Base-by-base conservation (phyloP, 2,329 filamentous ascomycete species). In the Boeremia exigua region DNA sequence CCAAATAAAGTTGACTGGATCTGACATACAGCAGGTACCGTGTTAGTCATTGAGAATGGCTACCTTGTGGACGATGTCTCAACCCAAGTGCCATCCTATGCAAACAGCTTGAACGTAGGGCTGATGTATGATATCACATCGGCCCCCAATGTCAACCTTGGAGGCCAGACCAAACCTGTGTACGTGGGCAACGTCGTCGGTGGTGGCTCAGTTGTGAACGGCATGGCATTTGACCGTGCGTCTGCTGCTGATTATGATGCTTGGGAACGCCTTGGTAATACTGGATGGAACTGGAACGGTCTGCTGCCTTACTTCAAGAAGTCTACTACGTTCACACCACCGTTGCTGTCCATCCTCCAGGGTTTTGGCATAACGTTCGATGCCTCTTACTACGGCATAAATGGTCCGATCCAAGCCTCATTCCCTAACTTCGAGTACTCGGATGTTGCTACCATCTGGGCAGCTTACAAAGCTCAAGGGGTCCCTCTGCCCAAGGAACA, bases 261-360 rank as follows among this genome's bases (percentile, higher is more conserved):
- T 0, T 88, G 85, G 85, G 81, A 80, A 42, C 70, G 76, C 28
- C 70, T 88, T 9, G 85, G 85, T 0, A 88, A 87, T 60, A 52
- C 61, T 1, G 85, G 84, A 2, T 74, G 71, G 71, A 65, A 62
- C 12, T 74, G 69, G 67, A 50, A 67, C 30, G 61, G 58, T n/a
- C 57, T 74, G 19, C 48, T 65, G 9, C 47, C 52, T 8, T 74
- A 73, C 45, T 73, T 73, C 55, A 71, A 68, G 38, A 74, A 73
- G 53, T 66, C 63, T 0, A 63, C 66, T 3, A 69, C 62, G 0
- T 70, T 69, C 44, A 67, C 62, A 14, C 65, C 66, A 2, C 65
- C 63, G 3, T 36, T 46, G 0, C 36, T 33, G 6, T 47, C 34
- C 12, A 55, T 62, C 10, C 37, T 59, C 2, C 43, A 65, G 33